These are phyloP conservation scores for Vigna hirtella DNA, from an alignment of 306 rosid genomes.

Conservation along the genomic window DNA sequence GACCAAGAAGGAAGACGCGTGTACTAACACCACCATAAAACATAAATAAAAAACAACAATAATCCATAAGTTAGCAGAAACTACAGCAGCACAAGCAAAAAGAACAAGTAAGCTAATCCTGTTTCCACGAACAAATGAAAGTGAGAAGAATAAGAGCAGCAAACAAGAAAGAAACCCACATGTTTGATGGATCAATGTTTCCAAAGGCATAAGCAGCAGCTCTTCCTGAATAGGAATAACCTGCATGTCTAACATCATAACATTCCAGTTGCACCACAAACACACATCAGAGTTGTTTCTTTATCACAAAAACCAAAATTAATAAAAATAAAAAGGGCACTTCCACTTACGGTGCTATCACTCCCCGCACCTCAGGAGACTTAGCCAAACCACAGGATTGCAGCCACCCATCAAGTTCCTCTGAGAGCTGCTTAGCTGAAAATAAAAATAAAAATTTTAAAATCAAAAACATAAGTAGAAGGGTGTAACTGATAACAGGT, in stretches of 20 bases:
- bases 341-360: slow-evolving; percentile 91
- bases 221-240: slow-evolving; percentile 93
- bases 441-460: neutral
- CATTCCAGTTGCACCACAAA: slow-evolving; percentile 40
- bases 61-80: slow-evolving; percentile 2
- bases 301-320: slow-evolving; percentile 7
- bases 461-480: neutral
- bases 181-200: slow-evolving; percentile 90
- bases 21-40: slow-evolving; percentile 59
- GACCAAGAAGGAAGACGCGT: slow-evolving; percentile 96
- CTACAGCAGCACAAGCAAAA: neutral
- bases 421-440: slow-evolving; percentile 67
- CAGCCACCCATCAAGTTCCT: slow-evolving; percentile 86
- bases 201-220: slow-evolving; percentile 98
- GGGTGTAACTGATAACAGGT: neutral
- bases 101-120: neutral
- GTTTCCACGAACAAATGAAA: neutral
- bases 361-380: slow-evolving; percentile 81
- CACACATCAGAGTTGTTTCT: slow-evolving; percentile 13
- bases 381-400: slow-evolving; percentile 64
- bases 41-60: neutral
- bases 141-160: neutral
- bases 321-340: neutral
- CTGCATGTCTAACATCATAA: slow-evolving; percentile 80
- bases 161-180: slow-evolving; percentile 59